Conservation (phyloP, 2,329 filamentous ascomycete genomes). For the Aspergillus ochraceus region DNA sequence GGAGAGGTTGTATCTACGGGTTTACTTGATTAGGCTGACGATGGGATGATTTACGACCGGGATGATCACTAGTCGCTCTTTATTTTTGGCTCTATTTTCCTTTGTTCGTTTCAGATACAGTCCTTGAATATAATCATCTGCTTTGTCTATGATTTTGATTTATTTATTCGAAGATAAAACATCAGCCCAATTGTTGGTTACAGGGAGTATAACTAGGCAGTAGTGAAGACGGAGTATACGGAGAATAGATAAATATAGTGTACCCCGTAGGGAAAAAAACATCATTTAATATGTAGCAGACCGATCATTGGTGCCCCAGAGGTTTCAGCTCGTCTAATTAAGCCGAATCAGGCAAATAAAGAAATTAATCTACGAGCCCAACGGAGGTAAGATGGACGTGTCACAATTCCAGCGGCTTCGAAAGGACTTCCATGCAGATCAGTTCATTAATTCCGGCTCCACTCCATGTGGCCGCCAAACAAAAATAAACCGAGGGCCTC, state of each 20-base stretch:
- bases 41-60: slow-evolving; percentile 15
- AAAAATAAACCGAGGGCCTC: no score
- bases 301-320: not conserved
- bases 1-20: not conserved
- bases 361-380: not conserved
- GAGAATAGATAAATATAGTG: no score
- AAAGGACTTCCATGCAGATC: not conserved
- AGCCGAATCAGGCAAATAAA: not conserved
- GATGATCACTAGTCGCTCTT: not conserved
- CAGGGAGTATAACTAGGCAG: not conserved
- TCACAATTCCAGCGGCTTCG: not conserved
- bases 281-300: not conserved
- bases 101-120: slow-evolving; percentile 2
- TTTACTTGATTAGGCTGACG: slow-evolving; percentile 11
- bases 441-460: not conserved
- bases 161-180: not conserved
- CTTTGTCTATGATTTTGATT: slow-evolving; percentile 3
- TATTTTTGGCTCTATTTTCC: slow-evolving; percentile 11
- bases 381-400: not conserved
- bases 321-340: not conserved
- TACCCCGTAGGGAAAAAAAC: not conserved
- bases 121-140: not conserved
- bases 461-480: not conserved
- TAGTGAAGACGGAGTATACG: no score
- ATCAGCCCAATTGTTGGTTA: not conserved